A percentile compares a stretch with the other conserved stretches of the same genome.
Evolutionary conservation across 495 filamentous ascomycete species (phyloP).

Genomic region (Neurospora sp.): DNA sequence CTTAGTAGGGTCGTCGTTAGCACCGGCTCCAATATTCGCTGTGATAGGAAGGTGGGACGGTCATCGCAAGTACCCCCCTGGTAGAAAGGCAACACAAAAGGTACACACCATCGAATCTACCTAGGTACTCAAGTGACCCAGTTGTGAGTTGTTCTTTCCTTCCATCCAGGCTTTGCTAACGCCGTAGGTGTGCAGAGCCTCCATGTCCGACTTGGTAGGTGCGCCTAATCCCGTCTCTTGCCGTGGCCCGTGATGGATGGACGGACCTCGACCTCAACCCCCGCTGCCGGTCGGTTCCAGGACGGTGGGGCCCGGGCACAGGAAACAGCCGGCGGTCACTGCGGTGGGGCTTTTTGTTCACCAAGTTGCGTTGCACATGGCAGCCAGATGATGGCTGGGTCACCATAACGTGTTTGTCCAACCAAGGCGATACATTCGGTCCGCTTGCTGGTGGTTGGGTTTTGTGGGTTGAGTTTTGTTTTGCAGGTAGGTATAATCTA

Average conservation of each 20-base stretch:
- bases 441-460: background rate
- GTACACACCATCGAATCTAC: background rate
- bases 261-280: background rate
- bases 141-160: background rate
- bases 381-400: background rate
- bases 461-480: background rate
- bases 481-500: background rate
- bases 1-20: background rate
- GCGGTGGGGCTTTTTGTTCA: background rate
- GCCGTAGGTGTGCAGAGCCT: background rate
- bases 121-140: background rate
- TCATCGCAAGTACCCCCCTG: background rate
- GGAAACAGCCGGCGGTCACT: background rate
- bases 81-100: background rate
- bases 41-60: background rate
- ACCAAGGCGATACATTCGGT: background rate
- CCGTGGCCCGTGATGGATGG: background rate
- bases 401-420: background rate
- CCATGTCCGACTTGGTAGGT: background rate
- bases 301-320: background rate
- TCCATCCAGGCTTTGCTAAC: background rate
- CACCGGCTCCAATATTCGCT: background rate
- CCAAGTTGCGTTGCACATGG: background rate
- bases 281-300: background rate
- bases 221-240: background rate